Percentiles rank a stretch among this genome's conserved stretches.
Conservation (phyloP, 306 rosid species). For the Fragaria nilgerrensis region DNA sequence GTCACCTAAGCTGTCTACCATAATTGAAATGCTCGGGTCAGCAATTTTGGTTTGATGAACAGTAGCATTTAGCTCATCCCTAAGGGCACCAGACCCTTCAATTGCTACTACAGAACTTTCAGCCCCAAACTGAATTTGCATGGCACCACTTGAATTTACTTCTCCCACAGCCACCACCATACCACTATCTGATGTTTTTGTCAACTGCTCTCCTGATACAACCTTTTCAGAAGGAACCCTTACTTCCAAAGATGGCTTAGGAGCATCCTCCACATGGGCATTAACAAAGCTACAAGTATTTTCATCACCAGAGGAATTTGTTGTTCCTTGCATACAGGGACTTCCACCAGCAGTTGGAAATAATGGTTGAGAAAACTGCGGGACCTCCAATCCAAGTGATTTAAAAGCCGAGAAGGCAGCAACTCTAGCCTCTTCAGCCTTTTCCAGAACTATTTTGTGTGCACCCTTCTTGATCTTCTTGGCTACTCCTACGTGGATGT, state of each 20-base stretch:
- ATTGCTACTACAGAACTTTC: conserved; percentile 37
- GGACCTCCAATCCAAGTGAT: conserved; percentile 82
- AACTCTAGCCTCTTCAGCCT: conserved; percentile 95
- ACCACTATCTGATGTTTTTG: conserved; percentile 32
- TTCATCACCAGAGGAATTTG: conserved; percentile 52
- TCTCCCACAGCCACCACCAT: conserved; percentile 33
- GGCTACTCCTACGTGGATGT: conserved; percentile 72
- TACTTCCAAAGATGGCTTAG: conserved; percentile 28
- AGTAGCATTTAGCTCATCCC: conserved; percentile 33
- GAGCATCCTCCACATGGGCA: conserved; percentile 24
- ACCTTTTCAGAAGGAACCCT: conserved; percentile 34
- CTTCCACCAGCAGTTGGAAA: conserved; percentile 35
- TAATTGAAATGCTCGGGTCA: conserved; percentile 23
- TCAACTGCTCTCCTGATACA: conserved; percentile 29
- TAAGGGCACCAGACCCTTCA: conserved; percentile 35
- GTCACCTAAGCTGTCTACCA: conserved; percentile 38
- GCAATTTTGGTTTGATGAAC: conserved; percentile 32
- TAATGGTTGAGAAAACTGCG: conserved; percentile 55
- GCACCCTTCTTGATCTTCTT: conserved; percentile 97
- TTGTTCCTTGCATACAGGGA: conserved; percentile 50
- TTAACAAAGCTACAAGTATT: conserved; percentile 40
- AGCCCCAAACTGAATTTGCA: conserved; percentile 29
- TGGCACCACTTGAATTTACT: conserved; percentile 33
- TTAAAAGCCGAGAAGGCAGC: conserved; percentile 85
- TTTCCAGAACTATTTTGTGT: conserved; percentile 85